Evolutionary conservation across 305 asterid genomes (phyloP), one percentile per base, ranked within the genome.

Genomic region (Galium porrigens): DNA sequence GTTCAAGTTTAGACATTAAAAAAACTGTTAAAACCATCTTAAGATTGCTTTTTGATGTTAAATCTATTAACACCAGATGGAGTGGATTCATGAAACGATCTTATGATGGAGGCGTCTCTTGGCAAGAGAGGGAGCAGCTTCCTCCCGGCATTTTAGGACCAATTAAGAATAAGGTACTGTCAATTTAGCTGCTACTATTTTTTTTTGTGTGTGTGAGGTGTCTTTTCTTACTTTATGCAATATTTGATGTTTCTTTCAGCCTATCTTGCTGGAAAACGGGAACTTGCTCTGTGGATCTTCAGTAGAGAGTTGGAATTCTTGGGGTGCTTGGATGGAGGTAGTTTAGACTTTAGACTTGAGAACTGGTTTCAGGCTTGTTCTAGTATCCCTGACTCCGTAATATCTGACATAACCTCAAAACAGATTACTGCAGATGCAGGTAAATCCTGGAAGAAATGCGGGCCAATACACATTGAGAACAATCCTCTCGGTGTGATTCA

Each of bases 301-400:
- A 17, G 96, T 86, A 11, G 96, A 90, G 76, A 90, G 97, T 85
- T 90, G 96, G 95, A 88, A 88, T 68, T 90, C 97, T 49, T 86
- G 96, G 97, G 97, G 97, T 64, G 94, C 97, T 64, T 90, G 97
- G 97, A 79, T 88, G 82, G 97, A 90, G 97, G 96, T 90, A 70
- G 32, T 18, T 22, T 62, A 17, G 61, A n/a, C 27, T 18, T 22
- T 62, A 17, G 61, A n/a, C 27, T 60, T 17, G 57, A n/a, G 14
- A 69, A 29, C 61, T 41, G 52, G 5, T 63, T 53, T 63, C 42
- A 36, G 22, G 20, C 17, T 53, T 17, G 63, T 63, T 7, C 12
- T 25, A 44, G 27, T 27, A n/a, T 44, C 6, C 0, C 22, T 0
- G 9, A 10, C 25, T n/a, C 1, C 0, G 4, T 4, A 8, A 0